A percentile compares a stretch with the other conserved stretches of the same genome.
Conservation (phyloP, 495 filamentous ascomycete genomes). For the Penicillium desertorum region DNA sequence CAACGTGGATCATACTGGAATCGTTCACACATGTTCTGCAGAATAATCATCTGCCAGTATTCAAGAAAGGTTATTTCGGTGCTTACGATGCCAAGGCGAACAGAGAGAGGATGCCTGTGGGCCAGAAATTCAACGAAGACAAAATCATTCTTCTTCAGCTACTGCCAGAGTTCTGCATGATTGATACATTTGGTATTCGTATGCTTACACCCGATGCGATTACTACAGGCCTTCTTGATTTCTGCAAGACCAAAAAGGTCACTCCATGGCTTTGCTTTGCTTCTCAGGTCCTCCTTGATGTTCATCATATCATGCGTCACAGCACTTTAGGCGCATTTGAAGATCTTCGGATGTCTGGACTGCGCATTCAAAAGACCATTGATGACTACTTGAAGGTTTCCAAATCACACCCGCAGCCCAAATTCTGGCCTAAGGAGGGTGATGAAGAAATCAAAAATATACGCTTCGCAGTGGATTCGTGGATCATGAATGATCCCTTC, state of each 20-base stretch:
- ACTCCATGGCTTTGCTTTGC: conserved; percentile 34
- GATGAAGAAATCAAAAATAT: conserved; percentile 28
- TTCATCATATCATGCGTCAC: conserved; percentile 35
- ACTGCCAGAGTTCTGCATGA: conserved; percentile 34
- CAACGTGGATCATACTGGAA: conserved; percentile 26
- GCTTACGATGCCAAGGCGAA: conserved; percentile 32
- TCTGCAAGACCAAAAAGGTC: conserved; percentile 27
- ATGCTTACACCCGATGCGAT: conserved; percentile 30
- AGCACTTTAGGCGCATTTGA: conserved; percentile 26
- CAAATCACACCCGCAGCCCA: conserved; percentile 24
- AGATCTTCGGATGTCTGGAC: conserved; percentile 32
- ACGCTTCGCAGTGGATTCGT: conserved; percentile 19
- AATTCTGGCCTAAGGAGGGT: conserved; percentile 33
- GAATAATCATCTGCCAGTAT: conserved; percentile 26
- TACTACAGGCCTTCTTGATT: conserved; percentile 31
- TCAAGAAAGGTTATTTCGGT: conserved; percentile 34
- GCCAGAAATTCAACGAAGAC: conserved; percentile 36
- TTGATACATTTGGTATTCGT: conserved; percentile 25
- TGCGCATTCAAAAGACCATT: conserved; percentile 32
- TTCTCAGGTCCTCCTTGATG: conserved; percentile 35
- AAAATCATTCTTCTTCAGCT: conserved; percentile 31
- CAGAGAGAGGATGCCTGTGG: conserved; percentile 29
- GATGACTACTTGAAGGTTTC: conserved; percentile 27
- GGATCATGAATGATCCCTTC: conserved; percentile 30
- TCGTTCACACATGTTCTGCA: conserved; percentile 30